phyloP scores from a whole-genome alignment of 2,329 filamentous ascomycete genomes.

The Aspergillus spinulosporus region DNA sequence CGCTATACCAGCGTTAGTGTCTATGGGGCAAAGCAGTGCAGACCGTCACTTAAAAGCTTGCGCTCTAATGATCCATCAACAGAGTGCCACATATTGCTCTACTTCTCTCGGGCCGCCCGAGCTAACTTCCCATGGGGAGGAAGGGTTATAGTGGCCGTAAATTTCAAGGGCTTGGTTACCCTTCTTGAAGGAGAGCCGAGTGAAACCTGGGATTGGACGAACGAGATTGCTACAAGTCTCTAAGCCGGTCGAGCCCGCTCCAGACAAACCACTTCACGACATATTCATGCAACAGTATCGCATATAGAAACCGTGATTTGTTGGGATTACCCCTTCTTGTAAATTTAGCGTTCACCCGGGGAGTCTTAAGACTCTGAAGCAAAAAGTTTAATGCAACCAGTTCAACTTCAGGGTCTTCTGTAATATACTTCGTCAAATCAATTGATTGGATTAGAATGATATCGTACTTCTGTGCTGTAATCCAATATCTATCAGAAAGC shows the following conservation, averaged over 20 bases:
- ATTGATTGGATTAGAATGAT: not conserved
- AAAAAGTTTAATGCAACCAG: not conserved
- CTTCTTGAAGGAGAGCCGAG: no score
- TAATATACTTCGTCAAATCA: not conserved
- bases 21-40: not conserved
- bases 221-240: no score
- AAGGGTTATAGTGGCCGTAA: not conserved
- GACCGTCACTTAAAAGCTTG: not conserved
- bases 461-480: not conserved
- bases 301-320: not conserved
- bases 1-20: not conserved
- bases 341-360: not conserved
- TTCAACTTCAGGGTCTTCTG: no score
- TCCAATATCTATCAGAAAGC: slow-evolving; percentile 4
- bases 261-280: not conserved
- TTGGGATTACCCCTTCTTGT: not conserved
- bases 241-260: no score
- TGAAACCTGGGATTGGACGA: no score
- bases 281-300: not conserved
- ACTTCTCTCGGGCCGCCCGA: not conserved
- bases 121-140: not conserved
- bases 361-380: not conserved
- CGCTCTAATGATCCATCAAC: not conserved
- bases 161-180: no score
- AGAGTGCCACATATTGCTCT: not conserved